These are phyloP conservation scores for Phoma herbarum DNA, from an alignment of 2,329 filamentous ascomycete genomes.

Conservation along the genomic window DNA sequence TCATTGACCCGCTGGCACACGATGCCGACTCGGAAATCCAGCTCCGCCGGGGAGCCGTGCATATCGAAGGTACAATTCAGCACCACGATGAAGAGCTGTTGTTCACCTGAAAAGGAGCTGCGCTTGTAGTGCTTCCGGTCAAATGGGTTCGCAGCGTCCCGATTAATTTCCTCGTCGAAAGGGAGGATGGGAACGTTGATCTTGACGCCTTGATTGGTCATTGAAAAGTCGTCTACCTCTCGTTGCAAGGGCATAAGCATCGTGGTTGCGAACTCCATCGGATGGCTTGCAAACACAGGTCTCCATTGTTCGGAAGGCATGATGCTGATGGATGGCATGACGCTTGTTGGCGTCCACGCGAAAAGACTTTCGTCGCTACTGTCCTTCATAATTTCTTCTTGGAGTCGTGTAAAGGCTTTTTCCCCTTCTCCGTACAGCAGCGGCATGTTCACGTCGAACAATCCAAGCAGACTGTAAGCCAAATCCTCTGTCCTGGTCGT, in stretches of 20 bases:
- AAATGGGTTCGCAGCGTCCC: no score
- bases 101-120: no score
- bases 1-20: no score
- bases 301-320: neutral
- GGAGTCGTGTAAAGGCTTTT: neutral
- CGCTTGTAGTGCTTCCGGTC: no score
- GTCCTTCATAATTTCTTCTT: slow-evolving; percentile 5
- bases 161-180: neutral
- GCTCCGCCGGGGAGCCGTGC: no score
- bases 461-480: neutral
- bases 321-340: neutral
- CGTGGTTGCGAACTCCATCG: neutral
- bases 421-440: neutral
- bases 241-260: no score
- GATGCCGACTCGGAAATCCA: no score
- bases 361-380: neutral
- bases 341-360: neutral
- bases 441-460: slow-evolving; percentile 1
- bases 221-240: neutral
- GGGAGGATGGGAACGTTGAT: neutral
- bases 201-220: neutral
- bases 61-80: no score
- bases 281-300: neutral
- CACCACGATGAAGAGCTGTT: no score
- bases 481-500: neutral